Evolutionary conservation across 495 filamentous ascomycete species (phyloP), one percentile per base, ranked within the genome.

Genomic region (Lophium mytilinum): DNA sequence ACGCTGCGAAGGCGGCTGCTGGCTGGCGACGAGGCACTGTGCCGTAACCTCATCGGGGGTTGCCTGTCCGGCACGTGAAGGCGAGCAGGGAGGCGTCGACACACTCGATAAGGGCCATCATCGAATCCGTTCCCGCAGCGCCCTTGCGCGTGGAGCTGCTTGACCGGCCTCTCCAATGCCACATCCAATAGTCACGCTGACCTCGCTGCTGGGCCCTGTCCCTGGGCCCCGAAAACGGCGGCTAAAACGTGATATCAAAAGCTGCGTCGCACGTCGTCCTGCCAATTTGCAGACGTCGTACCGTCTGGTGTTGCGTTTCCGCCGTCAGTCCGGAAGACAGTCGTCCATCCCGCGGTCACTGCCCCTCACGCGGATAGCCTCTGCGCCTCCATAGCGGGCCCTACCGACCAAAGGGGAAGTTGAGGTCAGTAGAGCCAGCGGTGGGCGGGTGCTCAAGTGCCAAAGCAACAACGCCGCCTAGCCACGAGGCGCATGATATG

Each of bases 181-280:
- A 17, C 15, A 8, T 18, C 45, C 45, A 48, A 48, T 48, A 5
- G 33, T 21, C 45, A 48, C 18, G 21, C 45, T 24, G 45, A 5
- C 9, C 45, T 48, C 21, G 18, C 18, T 14, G 21, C 21, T 12
- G 45, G 21, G 21, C 17, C 33, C 9, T 10, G 10, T 12, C 21
- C 15, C 34, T 15, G 33, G 37, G 11, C 14, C 30, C 48, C 24
- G 35, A n/a, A 12, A 36, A n/a, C 33, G 49, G 49, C 49, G 49
- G 49, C 49, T 52, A 52, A 63, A 52, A 59, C 50, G 56, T 56
- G 56, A 63, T 56, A 59, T 59, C 52, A 43, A 35, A 56, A 33
- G 37, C 35, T 9, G 37, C 50, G 48, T 47, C 37, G 43, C 9
- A n/a, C 15, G 18, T 47, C 14, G 21, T 47, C 19, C 21, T 4